A percentile compares a stretch with the other conserved stretches of the same genome.
phyloP scores from a whole-genome alignment of 306 rosid species.

The Ormosia semicastrata region DNA sequence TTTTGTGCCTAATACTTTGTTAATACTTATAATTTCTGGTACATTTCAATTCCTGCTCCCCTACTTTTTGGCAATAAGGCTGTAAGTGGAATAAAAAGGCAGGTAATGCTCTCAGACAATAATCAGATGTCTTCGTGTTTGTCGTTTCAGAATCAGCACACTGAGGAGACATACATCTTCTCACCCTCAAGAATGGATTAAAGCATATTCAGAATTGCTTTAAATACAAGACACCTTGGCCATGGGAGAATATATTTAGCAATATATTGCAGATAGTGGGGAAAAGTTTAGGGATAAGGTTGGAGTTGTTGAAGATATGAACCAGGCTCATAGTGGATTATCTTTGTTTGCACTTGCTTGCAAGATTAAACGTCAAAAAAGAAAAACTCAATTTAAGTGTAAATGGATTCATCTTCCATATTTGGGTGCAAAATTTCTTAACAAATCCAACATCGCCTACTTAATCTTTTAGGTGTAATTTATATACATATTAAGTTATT shows the following conservation, averaged over 20 bases:
- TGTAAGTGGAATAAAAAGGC: not conserved
- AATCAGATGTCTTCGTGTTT: not conserved
- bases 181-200: not conserved
- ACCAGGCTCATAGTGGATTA: not conserved
- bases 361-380: no score
- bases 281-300: not conserved
- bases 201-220: not conserved
- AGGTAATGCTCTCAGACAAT: not conserved
- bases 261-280: not conserved
- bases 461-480: no score
- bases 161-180: not conserved
- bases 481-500: no score
- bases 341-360: not conserved
- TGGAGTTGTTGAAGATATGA: not conserved
- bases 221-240: not conserved
- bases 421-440: not conserved
- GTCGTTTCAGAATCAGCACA: not conserved
- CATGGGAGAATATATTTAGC: constrained; percentile 4
- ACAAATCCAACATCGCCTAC: no score
- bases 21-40: not conserved
- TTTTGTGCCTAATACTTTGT: not conserved
- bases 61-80: not conserved
- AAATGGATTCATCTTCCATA: not conserved
- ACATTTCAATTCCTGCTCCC: not conserved
- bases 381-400: not conserved